Base-by-base conservation (phyloP, 768 basidiomycete species). In the Hysterangium stoloniferum region DNA sequence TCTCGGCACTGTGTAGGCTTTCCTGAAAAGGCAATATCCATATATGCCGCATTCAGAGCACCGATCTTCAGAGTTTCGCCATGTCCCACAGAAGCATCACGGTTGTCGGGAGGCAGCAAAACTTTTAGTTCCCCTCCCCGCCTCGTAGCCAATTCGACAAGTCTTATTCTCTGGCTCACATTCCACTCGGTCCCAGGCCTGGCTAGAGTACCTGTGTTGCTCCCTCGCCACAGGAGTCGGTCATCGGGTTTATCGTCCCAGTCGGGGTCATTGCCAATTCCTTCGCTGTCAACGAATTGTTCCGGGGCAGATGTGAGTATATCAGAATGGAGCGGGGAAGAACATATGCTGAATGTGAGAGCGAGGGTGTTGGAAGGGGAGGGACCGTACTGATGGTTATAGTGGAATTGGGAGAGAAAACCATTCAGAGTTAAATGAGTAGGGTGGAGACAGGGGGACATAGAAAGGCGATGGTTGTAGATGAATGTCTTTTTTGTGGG, bases 201-300 rank as follows among this genome's bases (percentile, higher is more conserved):
- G 31, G 76, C 71, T 45, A 57, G 66, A 17, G 79, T 82, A 8
- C 86, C 87, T 0, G 86, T 87, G 38, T 78, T 84, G 35, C 77
- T 77, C 3, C 87, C 87, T 34, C 87, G 71, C 87, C 87, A 89
- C 34, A 79, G 68, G 15, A 87, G 56, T 3, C 76, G 67, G 53
- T 82, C 77, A 59, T 84, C 75, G 1, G 65, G 25, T 66, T 83
- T 88, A 28, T 75, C 69, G 13, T 79, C 75, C 77, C 82, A 91
- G 0, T 70, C 71, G 7, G 81, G 75, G 62, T 86, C 79, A 56
- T 80, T 61, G 2, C 67, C 66, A 5, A 70, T 65, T 8, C 59
- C 59, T 4, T 71, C 61, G 12, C 73, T 73, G 6, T 69, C 71
- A 0, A 71, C 45, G 75, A 75, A 80, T 13, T 64, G 69, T 43